Evolutionary conservation across 1,284 basidiomycete genomes (phyloP).

Genomic region (Papiliotrema terrestris): DNA sequence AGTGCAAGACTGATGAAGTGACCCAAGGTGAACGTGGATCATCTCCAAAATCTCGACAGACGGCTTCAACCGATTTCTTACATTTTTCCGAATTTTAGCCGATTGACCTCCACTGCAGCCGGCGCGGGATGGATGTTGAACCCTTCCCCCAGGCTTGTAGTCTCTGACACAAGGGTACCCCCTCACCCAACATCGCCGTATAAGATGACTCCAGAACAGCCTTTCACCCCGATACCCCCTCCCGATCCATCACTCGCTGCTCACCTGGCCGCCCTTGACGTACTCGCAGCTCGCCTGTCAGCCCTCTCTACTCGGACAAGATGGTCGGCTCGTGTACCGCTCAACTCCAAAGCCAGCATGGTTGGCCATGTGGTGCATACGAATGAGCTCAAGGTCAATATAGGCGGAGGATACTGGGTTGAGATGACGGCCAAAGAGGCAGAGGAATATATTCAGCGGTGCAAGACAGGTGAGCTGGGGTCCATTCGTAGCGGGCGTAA

Average conservation of each 20-base stretch:
- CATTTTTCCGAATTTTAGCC: too few relatives aligned
- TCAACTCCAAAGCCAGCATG: constrained; percentile 36
- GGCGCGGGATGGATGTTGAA: too few relatives aligned
- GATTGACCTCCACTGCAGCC: too few relatives aligned
- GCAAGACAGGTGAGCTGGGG: constrained; percentile 27
- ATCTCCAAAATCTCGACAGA: constrained; percentile 1
- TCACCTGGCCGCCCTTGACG: constrained; percentile 29
- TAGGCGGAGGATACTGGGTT: constrained; percentile 37
- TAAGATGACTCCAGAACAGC: not conserved
- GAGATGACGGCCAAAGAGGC: constrained; percentile 43
- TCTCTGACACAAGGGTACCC: too few relatives aligned
- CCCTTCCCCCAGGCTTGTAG: too few relatives aligned
- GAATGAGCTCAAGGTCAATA: constrained; percentile 33
- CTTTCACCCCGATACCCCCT: constrained; percentile 7
- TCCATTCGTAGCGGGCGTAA: not conserved
- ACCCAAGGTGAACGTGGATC: not conserved
- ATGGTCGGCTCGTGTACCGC: constrained; percentile 29
- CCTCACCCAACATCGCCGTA: too few relatives aligned
- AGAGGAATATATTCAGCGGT: constrained; percentile 26
- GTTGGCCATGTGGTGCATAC: constrained; percentile 33
- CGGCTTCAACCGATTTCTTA: too few relatives aligned
- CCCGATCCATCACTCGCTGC: constrained; percentile 22
- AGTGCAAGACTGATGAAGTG: too few relatives aligned
- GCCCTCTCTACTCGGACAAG: constrained; percentile 17
- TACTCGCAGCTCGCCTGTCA: constrained; percentile 25